Conservation (phyloP, 768 basidiomycete species). For the Lenzites betulinus region DNA sequence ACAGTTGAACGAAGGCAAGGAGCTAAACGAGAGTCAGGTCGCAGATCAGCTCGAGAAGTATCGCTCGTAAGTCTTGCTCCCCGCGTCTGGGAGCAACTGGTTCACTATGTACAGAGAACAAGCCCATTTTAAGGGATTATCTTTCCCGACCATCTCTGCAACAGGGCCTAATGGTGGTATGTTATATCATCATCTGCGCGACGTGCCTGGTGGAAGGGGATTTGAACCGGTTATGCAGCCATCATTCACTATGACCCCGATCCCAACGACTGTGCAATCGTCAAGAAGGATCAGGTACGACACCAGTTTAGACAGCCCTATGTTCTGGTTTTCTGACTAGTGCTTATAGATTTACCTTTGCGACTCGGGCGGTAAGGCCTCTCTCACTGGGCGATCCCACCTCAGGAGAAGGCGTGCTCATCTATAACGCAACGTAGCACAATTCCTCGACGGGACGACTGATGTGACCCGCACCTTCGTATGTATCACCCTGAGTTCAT, state of each 20-base stretch:
- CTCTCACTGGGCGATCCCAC: neutral
- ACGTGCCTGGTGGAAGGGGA: neutral
- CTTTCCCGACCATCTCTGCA: constrained; percentile 91
- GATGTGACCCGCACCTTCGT: constrained; percentile 92
- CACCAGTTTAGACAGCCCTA: neutral
- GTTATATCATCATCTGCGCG: constrained; percentile 23
- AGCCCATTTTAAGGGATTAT: constrained; percentile 80
- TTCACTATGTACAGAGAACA: constrained; percentile 54
- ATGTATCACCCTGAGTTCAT: constrained; percentile 21
- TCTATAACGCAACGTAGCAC: too few species aligned
- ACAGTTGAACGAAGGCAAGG: constrained; percentile 60
- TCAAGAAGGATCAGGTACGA: constrained; percentile 71
- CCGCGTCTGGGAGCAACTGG: neutral
- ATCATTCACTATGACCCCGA: constrained; percentile 94
- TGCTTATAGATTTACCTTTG: constrained; percentile 63
- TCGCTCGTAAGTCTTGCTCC: constrained; percentile 60
- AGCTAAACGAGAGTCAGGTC: constrained; percentile 77
- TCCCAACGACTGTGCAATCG: constrained; percentile 66
- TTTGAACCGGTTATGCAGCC: constrained; percentile 44
- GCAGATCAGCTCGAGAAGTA: constrained; percentile 79
- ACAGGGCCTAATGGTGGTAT: constrained; percentile 89
- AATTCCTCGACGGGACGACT: constrained; percentile 93
- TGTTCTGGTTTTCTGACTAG: neutral
- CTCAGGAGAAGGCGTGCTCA: too few species aligned
- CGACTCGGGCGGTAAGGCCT: constrained; percentile 76